A percentile compares a stretch with the other conserved stretches of the same genome.
These are phyloP conservation scores for Passalora sequoiae DNA, from an alignment of 2,329 filamentous ascomycete genomes.

Conservation along the genomic window DNA sequence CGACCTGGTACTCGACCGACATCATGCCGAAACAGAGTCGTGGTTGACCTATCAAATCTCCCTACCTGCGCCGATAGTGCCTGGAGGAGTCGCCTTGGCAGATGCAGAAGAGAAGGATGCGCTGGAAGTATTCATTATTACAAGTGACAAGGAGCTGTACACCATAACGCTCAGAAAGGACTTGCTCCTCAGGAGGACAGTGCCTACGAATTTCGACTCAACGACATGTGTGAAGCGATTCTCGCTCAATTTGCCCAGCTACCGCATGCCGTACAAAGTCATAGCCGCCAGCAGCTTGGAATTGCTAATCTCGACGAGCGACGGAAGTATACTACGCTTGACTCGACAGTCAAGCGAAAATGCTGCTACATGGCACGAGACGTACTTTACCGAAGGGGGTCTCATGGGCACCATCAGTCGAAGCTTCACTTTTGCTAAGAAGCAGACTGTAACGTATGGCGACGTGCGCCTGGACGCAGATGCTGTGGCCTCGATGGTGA, in stretches of 20 bases:
- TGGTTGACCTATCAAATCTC: constrained; percentile 70
- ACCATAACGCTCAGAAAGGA: constrained; percentile 78
- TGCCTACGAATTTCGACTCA: constrained; percentile 65
- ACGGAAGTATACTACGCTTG: constrained; percentile 69
- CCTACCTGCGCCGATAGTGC: constrained; percentile 74
- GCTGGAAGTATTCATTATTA: constrained; percentile 73
- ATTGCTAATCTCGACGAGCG: constrained; percentile 73
- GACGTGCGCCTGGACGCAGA: constrained; percentile 62
- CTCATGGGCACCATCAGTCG: constrained; percentile 61
- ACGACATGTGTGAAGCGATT: constrained; percentile 71
- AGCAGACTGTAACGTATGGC: constrained; percentile 59
- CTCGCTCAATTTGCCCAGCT: constrained; percentile 65
- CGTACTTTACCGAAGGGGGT: constrained; percentile 64
- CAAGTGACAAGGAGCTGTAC: constrained; percentile 72
- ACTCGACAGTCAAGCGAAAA: constrained; percentile 54
- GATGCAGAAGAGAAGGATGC: constrained; percentile 74
- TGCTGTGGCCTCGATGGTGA: constrained; percentile 57
- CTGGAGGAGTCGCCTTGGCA: constrained; percentile 74
- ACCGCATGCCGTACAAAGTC: constrained; percentile 76
- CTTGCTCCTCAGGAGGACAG: constrained; percentile 60
- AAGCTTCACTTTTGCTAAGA: constrained; percentile 58
- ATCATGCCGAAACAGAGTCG: constrained; percentile 18
- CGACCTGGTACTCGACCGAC: constrained; percentile 64
- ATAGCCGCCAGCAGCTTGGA: constrained; percentile 67
- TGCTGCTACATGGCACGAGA: constrained; percentile 62